Evolutionary conservation across 2,329 filamentous ascomycete genomes (phyloP), one percentile per base, ranked within the genome.

Genomic region (Alternaria longipes): DNA sequence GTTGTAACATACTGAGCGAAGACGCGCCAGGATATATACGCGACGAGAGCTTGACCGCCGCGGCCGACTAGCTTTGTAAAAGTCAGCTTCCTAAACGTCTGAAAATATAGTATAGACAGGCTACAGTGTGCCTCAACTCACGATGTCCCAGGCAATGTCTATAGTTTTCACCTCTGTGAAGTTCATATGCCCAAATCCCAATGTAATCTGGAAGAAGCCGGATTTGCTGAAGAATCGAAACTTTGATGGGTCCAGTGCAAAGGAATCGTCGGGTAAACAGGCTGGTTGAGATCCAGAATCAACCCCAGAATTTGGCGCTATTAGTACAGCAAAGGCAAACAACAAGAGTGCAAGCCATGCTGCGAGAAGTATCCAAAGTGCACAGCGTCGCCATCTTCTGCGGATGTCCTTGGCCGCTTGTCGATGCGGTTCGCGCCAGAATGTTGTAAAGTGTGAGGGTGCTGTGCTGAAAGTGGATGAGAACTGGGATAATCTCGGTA

Each of bases 81-180:
- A 16, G 16, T 45, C 46, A 46, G 51, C 26, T 24, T 18, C 42
- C 32, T 5, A 24, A 4, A 44, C 14, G 22, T 44, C 24, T 8
- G 16, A 18, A n/a, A n/a, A n/a, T 5, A 20, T 0, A 26, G 8
- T 12, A 16, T 5, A 44, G 9, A n/a, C 22, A 5, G 18, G 22
- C 16, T 8, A 12, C 22, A 26, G 14, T 18, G 20, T 11, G n/a
- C 4, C 14, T 40, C 11, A 30, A 46, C 66, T 59, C 51, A 72
- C 71, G 28, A 72, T 56, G 28, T 73, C 67, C 66, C 69, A 73
- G 3, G 26, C 46, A 3, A 73, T 58, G 38, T 73, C 72, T 38
- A 74, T 62, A 2, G 50, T 38, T 30, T 73, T 74, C 0, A 62
- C 72, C 30, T 64, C 12, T 0, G 51, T 54, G 47, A 74, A 74